These are phyloP conservation scores for Babesia microti DNA, from an alignment of 169 alveolate genomes.

Conservation along the genomic window DNA sequence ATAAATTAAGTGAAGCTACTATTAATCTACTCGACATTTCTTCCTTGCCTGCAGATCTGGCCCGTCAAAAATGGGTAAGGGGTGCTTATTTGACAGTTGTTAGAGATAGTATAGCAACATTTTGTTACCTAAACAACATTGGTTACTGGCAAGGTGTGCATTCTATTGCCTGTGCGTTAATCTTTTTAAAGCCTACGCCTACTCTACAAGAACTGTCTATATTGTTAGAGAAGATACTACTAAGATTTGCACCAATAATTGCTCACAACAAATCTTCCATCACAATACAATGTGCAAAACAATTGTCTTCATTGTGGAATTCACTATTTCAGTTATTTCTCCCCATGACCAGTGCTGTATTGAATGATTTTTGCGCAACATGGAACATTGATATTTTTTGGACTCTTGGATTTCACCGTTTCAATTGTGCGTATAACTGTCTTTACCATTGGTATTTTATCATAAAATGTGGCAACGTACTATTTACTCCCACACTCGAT, in stretches of 20 bases:
- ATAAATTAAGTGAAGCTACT: conserved; percentile 7
- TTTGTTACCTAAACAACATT: conserved; percentile 41
- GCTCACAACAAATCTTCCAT: conserved; percentile 5
- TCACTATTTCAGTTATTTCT: conserved; percentile 35
- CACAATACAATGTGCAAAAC: conserved; percentile 12
- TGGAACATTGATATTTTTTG: conserved; percentile 32
- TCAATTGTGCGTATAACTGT: conserved; percentile 34
- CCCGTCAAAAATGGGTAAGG: conserved; percentile 36
- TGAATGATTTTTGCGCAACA: conserved; percentile 17
- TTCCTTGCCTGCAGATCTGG: conserved; percentile 19
- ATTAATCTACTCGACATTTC: conserved; percentile 20
- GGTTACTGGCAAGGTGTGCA: conserved; percentile 52
- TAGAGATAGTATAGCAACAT: conserved; percentile 12
- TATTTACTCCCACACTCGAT: no score
- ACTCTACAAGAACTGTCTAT: conserved; percentile 35
- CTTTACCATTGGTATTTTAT: conserved; percentile 16
- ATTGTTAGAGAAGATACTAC: conserved; percentile 18
- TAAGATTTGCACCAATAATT: conserved; percentile 18
- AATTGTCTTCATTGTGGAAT: conserved; percentile 26
- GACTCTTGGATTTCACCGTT: conserved; percentile 44
- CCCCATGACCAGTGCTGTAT: conserved; percentile 17
- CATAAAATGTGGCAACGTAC: no score
- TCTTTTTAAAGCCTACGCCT: conserved; percentile 26
- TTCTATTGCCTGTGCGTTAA: conserved; percentile 41
- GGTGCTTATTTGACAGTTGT: conserved; percentile 11